Evolutionary conservation across 2,329 filamentous ascomycete species (phyloP), one percentile per base, ranked within the genome.

Genomic region (Colletotrichum agaves): DNA sequence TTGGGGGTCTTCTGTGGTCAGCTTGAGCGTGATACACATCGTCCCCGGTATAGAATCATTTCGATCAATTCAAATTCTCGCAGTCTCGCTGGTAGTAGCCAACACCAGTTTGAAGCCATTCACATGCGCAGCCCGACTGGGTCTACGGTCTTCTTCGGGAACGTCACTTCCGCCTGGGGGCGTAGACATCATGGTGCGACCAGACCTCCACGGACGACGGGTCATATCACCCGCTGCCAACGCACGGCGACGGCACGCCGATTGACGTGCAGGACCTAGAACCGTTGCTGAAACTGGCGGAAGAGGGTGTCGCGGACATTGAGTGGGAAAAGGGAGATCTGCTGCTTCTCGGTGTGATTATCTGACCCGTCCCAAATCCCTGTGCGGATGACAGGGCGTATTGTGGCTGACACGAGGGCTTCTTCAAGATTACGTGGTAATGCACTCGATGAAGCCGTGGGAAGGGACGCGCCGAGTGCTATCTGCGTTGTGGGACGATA

Each of bases 101-200:
- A 13, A 55, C n/a, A 21, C 21, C 7, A 21, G 5, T 27, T 8
- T 5, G 5, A 23, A 75, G 77, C 74, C 41, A 73, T 76, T 13
- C 70, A 74, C 11, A 74, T 72, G 12, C 75, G 77, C 53, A 57
- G 74, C 8, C 71, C 73, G 10, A 76, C 72, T 1, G 73, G 71
- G 0, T 58, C 74, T 3, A 71, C 73, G 0, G 74, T 74, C 0
- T 78, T 74, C 70, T 79, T 79, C 47, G 77, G 77, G 6, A 78
- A 78, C 55, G 65, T 79, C n/a, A 78, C 77, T 7, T 76, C 73
- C 15, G 76, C 76, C 2, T 78, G 76, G 76, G 77, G 75, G 4
- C 73, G 75, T 12, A 78, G 61, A 15, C 72, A 75, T 33, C 77
- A 78, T 55, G 75, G 76, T 13, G 77, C 75, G 33, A 78, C 76